Evolutionary conservation across 2,329 filamentous ascomycete species (phyloP).

Genomic region (Hypoxylon sp.): DNA sequence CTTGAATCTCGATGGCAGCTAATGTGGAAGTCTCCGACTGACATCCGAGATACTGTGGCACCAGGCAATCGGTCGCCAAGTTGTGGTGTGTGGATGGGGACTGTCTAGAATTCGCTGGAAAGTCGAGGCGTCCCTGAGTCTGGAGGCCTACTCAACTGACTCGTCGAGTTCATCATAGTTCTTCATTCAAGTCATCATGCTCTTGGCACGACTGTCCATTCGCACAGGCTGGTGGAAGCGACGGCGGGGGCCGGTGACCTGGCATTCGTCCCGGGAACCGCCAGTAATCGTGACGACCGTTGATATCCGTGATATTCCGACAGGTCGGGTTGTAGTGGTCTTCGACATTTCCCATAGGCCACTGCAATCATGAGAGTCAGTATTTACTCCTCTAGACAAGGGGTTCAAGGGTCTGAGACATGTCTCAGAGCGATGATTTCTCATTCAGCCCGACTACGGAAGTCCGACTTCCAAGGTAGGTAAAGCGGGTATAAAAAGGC

Average conservation of each 20-base stretch:
- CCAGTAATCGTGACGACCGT: constrained; percentile 42
- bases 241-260: constrained; percentile 23
- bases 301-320: constrained; percentile 33
- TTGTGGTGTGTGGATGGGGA: background rate
- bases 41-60: background rate
- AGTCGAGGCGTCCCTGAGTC: background rate
- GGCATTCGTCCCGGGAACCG: constrained; percentile 11
- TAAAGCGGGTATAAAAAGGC: no score
- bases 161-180: constrained; percentile 15
- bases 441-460: no score
- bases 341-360: constrained; percentile 53
- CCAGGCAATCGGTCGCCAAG: background rate
- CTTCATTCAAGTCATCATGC: constrained; percentile 21
- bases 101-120: background rate
- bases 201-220: constrained; percentile 6
- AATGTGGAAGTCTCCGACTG: background rate
- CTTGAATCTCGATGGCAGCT: background rate
- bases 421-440: background rate
- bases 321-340: constrained; percentile 53
- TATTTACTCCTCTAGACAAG: background rate
- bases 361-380: constrained; percentile 28
- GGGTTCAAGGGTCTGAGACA: background rate
- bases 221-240: constrained; percentile 3
- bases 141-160: background rate
- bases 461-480: no score